Evolutionary conservation across 2,329 filamentous ascomycete genomes (phyloP).

Genomic region (Myriangium duriaei): DNA sequence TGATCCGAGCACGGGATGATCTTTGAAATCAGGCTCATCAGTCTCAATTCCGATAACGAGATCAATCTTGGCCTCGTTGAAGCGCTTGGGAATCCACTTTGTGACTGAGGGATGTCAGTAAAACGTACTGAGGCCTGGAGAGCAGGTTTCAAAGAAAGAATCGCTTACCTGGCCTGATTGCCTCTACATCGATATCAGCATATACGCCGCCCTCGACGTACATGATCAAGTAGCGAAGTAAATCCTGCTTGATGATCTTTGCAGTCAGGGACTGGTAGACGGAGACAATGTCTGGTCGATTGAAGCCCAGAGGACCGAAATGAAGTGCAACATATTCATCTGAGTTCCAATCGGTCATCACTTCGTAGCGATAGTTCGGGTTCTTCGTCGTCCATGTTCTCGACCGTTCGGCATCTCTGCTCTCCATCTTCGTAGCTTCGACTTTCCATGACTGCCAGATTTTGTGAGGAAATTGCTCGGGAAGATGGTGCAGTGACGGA

Average conservation of each 20-base stretch:
- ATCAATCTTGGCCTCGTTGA: constrained; percentile 46
- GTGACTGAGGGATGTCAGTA: too few relatives aligned
- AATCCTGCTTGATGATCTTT: constrained; percentile 51
- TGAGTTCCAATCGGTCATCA: constrained; percentile 57
- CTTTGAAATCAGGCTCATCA: constrained; percentile 49
- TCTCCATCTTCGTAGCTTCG: constrained; percentile 52
- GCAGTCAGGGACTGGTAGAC: constrained; percentile 47
- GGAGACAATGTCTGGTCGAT: constrained; percentile 50
- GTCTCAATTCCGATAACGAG: constrained; percentile 58
- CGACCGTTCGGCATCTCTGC: constrained; percentile 47
- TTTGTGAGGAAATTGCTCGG: constrained; percentile 51
- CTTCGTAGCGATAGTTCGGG: constrained; percentile 53
- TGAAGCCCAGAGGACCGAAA: constrained; percentile 51
- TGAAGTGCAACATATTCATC: constrained; percentile 55
- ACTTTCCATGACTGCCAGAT: constrained; percentile 72
- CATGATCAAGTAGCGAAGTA: constrained; percentile 52
- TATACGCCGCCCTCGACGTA: constrained; percentile 50
- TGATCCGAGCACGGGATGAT: constrained; percentile 50
- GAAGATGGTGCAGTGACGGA: too few relatives aligned
- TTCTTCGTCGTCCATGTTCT: constrained; percentile 56
- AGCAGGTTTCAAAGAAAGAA: too few relatives aligned
- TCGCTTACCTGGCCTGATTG: constrained; percentile 36
- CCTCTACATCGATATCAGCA: constrained; percentile 45
- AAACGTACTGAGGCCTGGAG: too few relatives aligned
- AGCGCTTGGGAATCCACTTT: constrained; percentile 47